Evolutionary conservation across 257 asterid species (phyloP), one percentile per base, ranked within the genome.

Genomic region (Solanum habrochaites): DNA sequence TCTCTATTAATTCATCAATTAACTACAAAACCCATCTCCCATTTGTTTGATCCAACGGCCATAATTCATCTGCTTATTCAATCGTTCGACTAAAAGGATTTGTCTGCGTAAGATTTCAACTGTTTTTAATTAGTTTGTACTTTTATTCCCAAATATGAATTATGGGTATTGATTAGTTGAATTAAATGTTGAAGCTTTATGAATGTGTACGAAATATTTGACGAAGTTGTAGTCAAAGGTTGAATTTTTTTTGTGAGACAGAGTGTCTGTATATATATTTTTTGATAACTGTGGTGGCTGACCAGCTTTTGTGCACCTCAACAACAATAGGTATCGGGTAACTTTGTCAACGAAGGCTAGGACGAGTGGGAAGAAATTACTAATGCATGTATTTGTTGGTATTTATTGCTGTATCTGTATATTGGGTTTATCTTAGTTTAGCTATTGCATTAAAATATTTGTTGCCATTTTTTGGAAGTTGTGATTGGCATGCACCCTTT

Each of bases 401-500:
- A 80, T 47, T 47, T 80, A 25, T 1, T 27, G 60, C 0, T 80
- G 67, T 80, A 47, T 45, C 21, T 3, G 64, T 47, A 29, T 29
- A 47, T 27, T 80, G 67, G 67, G 84, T 42, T 27, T 6, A 32
- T 25, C n/a, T 43, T 56, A 25, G 15, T 43, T 14, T 77, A 14
- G 83, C 9, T 12, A 3, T 45, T 78, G 3, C 8, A 10, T 43
- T 27, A 27, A 27, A 3, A 12, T 78, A 78, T 45, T 27, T 78
- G 64, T 78, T 31, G 42, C 64, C 23, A 52, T 21, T 29, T 66
- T 64, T 88, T 88, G 89, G 88, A 80, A 47, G 14, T 47, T 27
- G 29, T 8, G 86, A 83, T 91, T 85, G 89, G 90, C 95, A 93
- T 88, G 96, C 92, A 90, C 81, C 60, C 82, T 88, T 88, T 86